Evolutionary conservation across 2,329 filamentous ascomycete species (phyloP), one percentile per base, ranked within the genome.

Genomic region (Fusarium cicatricum): DNA sequence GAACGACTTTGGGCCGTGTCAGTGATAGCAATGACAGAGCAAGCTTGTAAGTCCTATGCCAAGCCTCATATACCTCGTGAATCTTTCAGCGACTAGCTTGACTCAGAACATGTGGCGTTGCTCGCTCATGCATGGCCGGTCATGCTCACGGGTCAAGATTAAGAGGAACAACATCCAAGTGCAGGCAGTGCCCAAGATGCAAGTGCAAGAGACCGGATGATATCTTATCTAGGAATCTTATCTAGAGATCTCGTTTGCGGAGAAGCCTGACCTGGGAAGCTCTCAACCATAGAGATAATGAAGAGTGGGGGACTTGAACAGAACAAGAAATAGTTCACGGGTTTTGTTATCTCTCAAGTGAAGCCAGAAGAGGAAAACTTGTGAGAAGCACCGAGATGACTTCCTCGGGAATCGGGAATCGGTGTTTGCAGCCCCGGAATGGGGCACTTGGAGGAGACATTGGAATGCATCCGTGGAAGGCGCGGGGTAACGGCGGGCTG

Each of bases 331-430:
- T 10, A 26, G 23, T 11, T n/a, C 12, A n/a, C 14, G 29, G 5
- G 29, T 32, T n/a, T 32, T 32, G 29, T 23, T 29, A 32, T 37
- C 34, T 37, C 44, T 14, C 37, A 34, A 38, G 26, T 31, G 8
- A 17, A 32, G 40, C 48, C 26, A 11, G 47, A 58, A 50, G n/a
- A 34, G 53, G 58, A 11, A 50, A 59, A 28, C 21, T 38, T 42
- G 28, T 12, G 55, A 60, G 50, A 39, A 26, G 8, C 45, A 48
- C 40, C 36, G 26, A 32, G 45, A 46, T 60, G 26, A 14, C 38
- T 37, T 31, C 38, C 46, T 62, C 59, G 60, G 60, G 34, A 60
- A 48, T 52, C 43, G 50, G 50, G 11, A 62, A 58, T 59, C 52
- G 55, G 60, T 45, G 60, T 60, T n/a, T 39, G 46, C 17, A 15